These are phyloP conservation scores for Pelargonium fulgidum DNA, from an alignment of 441 rosid genomes.

Conservation along the genomic window DNA sequence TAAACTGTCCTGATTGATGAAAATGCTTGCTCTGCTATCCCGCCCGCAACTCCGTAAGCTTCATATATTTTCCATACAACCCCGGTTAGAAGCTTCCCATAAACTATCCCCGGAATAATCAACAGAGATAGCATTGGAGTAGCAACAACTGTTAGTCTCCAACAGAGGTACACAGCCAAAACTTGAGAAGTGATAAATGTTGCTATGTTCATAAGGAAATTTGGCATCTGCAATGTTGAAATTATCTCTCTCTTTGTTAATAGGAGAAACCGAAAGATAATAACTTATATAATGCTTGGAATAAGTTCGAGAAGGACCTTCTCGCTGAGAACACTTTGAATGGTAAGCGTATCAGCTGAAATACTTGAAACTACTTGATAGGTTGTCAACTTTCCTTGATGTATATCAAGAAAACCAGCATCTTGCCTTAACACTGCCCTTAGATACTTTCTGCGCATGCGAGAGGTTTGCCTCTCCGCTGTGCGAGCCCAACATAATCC, in stretches of 20 bases:
- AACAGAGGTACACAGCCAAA: conserved; percentile 20
- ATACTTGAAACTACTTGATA: conserved; percentile 20
- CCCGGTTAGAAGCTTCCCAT: conserved; percentile 17
- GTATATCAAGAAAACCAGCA: conserved; percentile 22
- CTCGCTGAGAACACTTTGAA: conserved; percentile 23
- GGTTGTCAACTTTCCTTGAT: background rate
- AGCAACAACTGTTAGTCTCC: conserved; percentile 22
- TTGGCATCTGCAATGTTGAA: conserved; percentile 18
- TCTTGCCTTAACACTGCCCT: conserved; percentile 20
- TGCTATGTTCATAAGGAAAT: conserved; percentile 17
- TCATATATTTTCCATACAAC: conserved; percentile 18
- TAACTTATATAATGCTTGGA: background rate
- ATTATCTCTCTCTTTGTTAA: too few species aligned
- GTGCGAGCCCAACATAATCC: conserved; percentile 26
- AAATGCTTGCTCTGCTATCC: conserved; percentile 21
- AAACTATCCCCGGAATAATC: conserved; percentile 19
- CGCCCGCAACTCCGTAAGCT: conserved; percentile 13
- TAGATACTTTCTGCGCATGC: conserved; percentile 16
- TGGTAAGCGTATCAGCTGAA: conserved; percentile 16
- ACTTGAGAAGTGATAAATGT: conserved; percentile 15
- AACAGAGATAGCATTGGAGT: conserved; percentile 15
- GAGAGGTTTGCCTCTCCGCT: conserved; percentile 17
- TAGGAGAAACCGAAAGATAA: background rate
- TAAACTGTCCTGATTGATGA: conserved; percentile 26
- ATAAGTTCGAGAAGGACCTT: conserved; percentile 10